A percentile compares a stretch with the other conserved stretches of the same genome.
phyloP scores from a whole-genome alignment of 225 moss, liverwort and hornwort genomes.

The Climacium dendroides region DNA sequence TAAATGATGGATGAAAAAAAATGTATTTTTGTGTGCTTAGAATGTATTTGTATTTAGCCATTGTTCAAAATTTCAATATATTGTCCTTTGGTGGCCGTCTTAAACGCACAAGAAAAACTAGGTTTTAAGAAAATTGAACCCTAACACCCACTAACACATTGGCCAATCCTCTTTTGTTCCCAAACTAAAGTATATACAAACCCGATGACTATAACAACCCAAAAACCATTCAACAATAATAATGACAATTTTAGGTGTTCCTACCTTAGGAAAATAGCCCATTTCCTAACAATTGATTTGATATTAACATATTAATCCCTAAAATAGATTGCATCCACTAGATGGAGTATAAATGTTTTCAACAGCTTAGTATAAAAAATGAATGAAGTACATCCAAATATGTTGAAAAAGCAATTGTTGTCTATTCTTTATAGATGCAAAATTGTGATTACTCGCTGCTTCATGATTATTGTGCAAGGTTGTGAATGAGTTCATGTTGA shows the following conservation, averaged over 20 bases:
- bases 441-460: fast-evolving
- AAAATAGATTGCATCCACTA: too few species aligned
- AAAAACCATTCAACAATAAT: too few species aligned
- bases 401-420: background rate
- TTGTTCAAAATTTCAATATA: too few species aligned
- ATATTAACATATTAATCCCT: too few species aligned
- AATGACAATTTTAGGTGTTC: background rate
- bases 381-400: background rate
- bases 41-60: too few species aligned
- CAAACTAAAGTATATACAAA: background rate
- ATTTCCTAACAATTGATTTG: too few species aligned
- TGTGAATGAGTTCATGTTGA: background rate
- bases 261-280: too few species aligned
- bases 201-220: fast-evolving
- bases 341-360: background rate
- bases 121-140: background rate
- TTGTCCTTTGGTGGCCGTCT: background rate
- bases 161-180: background rate
- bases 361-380: fast-evolving
- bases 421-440: fast-evolving
- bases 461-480: background rate
- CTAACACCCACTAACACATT: fast-evolving
- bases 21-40: too few species aligned
- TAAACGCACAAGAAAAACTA: background rate
- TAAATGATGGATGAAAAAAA: too few species aligned